Percentiles rank a stretch among this genome's conserved stretches.
Evolutionary conservation across 2,329 filamentous ascomycete species (phyloP).

Genomic region (Sclerotinia borealis): DNA sequence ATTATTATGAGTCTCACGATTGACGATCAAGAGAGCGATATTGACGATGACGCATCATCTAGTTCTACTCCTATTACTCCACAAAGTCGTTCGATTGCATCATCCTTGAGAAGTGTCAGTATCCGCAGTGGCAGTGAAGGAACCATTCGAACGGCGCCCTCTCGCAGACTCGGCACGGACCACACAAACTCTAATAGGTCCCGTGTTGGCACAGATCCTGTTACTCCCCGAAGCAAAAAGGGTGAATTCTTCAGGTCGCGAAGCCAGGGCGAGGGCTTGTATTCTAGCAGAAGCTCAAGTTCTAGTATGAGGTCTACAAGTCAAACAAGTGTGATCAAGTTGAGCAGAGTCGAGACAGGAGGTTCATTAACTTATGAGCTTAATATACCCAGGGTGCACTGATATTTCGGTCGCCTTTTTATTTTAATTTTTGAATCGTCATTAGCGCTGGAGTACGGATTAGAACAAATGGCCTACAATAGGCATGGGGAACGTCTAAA

Average conservation of each 20-base stretch:
- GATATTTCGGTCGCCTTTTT: background rate
- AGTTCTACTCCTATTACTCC: slow-evolving; percentile 15
- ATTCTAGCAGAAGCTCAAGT: slow-evolving; percentile 19
- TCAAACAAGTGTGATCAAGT: slow-evolving; percentile 29
- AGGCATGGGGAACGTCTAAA: slow-evolving; percentile 4
- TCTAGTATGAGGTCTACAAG: slow-evolving; percentile 25
- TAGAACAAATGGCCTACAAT: background rate
- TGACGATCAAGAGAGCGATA: slow-evolving; percentile 25
- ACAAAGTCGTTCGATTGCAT: slow-evolving; percentile 27
- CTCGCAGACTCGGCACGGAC: slow-evolving; percentile 16
- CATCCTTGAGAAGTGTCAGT: slow-evolving; percentile 17
- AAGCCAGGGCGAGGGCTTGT: slow-evolving; percentile 24
- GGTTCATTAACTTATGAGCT: slow-evolving; percentile 27
- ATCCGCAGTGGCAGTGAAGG: slow-evolving; percentile 27
- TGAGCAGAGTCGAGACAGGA: slow-evolving; percentile 24
- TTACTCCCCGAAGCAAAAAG: slow-evolving; percentile 24
- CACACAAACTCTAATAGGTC: slow-evolving; percentile 15
- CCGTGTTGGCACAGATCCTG: slow-evolving; percentile 25
- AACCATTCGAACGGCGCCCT: slow-evolving; percentile 28
- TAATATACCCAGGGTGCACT: slow-evolving; percentile 20
- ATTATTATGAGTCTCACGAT: slow-evolving; percentile 23
- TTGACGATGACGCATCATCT: slow-evolving; percentile 26
- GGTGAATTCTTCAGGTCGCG: slow-evolving; percentile 18
- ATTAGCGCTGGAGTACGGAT: slow-evolving; percentile 27
- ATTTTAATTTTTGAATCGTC: slow-evolving; percentile 10